phyloP scores from a whole-genome alignment of 768 basidiomycete genomes.

The Rhizopogon roseolus region DNA sequence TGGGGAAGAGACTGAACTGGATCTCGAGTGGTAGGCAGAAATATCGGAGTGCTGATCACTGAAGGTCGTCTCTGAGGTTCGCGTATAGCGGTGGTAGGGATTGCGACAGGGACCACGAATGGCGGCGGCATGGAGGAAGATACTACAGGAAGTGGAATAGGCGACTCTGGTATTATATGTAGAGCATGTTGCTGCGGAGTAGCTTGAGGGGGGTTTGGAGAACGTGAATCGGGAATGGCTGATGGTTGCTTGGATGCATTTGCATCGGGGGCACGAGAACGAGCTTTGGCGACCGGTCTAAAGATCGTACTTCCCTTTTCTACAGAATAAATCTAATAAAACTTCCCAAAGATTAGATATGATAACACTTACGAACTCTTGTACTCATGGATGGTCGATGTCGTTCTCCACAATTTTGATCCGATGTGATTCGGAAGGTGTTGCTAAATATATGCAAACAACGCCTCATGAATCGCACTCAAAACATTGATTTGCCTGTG shows the following conservation, averaged over 20 bases:
- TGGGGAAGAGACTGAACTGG: background rate
- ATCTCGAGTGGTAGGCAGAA: conserved; percentile 15
- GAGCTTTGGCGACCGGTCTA: conserved; percentile 57
- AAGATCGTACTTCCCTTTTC: conserved; percentile 73
- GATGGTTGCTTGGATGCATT: conserved; percentile 10
- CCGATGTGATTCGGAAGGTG: background rate
- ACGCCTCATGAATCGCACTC: conserved; percentile 21
- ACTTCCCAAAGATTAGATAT: background rate
- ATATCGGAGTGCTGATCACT: conserved; percentile 11
- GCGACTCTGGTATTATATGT: background rate
- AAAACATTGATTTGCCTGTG: conserved; percentile 43
- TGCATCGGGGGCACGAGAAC: conserved; percentile 36
- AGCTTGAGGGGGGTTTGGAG: background rate
- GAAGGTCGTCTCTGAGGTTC: conserved; percentile 2
- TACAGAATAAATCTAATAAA: conserved; percentile 22
- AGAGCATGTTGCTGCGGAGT: background rate
- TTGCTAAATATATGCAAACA: conserved; percentile 18
- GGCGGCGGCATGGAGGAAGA: conserved; percentile 1
- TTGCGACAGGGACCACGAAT: conserved; percentile 2
- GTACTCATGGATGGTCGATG: conserved; percentile 31
- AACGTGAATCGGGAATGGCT: conserved; percentile 4
- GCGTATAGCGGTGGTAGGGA: conserved; percentile 4
- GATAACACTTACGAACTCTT: conserved; percentile 54
- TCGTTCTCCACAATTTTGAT: background rate
- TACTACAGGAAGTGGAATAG: background rate